Evolutionary conservation across 495 filamentous ascomycete genomes (phyloP).

Genomic region (Trichoderma orchidacearum): DNA sequence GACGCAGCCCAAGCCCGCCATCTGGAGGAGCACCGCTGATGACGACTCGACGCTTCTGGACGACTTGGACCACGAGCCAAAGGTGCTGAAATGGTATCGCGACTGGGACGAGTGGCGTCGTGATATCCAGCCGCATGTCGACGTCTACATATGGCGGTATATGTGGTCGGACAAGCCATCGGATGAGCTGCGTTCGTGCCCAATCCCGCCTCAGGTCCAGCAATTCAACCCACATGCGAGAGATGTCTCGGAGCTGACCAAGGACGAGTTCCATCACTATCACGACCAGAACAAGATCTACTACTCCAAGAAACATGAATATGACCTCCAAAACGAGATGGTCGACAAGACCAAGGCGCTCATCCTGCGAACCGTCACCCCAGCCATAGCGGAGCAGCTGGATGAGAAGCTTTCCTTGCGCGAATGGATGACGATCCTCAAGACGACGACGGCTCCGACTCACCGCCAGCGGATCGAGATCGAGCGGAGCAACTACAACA

Average conservation of each 20-base stretch:
- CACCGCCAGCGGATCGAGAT: background rate
- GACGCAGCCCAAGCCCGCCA: background rate
- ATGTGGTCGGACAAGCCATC: background rate
- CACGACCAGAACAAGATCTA: background rate
- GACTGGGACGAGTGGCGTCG: background rate
- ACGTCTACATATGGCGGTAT: background rate
- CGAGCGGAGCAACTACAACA: background rate
- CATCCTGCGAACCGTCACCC: background rate
- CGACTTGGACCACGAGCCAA: background rate
- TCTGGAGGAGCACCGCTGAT: background rate
- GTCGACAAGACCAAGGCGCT: background rate
- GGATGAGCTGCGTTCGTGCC: background rate
- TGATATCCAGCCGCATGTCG: background rate
- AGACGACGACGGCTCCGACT: background rate
- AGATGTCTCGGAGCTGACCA: background rate
- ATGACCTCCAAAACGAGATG: background rate
- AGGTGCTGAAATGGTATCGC: background rate
- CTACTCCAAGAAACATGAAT: background rate
- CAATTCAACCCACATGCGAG: background rate
- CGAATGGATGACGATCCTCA: background rate
- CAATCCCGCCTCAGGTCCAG: background rate
- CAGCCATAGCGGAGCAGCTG: background rate
- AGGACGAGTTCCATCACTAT: background rate
- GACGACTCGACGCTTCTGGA: background rate
- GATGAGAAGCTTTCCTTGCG: background rate